A percentile compares a stretch with the other conserved stretches of the same genome.
These are phyloP conservation scores for Cladochytrium replicatum DNA, from an alignment of 192 early-diverging fungal species.

Conservation along the genomic window DNA sequence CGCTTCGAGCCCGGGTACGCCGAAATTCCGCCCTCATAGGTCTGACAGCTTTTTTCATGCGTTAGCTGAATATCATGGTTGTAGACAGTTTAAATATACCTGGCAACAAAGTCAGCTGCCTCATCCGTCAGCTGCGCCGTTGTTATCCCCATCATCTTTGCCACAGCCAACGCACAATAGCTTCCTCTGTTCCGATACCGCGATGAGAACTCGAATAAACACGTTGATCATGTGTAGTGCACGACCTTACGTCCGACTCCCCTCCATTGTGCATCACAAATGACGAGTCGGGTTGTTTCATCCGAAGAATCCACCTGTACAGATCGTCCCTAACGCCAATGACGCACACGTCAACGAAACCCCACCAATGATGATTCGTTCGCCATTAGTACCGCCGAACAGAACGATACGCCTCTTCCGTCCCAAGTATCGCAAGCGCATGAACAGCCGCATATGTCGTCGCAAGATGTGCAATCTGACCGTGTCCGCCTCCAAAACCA, in stretches of 20 bases:
- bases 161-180: constrained; percentile 78
- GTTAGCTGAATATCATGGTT: neutral
- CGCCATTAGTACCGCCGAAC: constrained; percentile 44
- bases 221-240: constrained; percentile 12
- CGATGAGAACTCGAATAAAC: neutral
- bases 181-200: constrained; percentile 39
- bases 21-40: constrained; percentile 89
- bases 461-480: constrained; percentile 79
- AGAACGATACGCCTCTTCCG: constrained; percentile 52
- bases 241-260: constrained; percentile 86
- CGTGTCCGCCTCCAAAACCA: constrained; percentile 80
- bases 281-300: constrained; percentile 82
- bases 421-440: constrained; percentile 68
- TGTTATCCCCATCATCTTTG: constrained; percentile 70
- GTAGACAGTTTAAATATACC: constrained; percentile 16
- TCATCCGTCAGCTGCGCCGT: constrained; percentile 63
- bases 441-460: constrained; percentile 84
- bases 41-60: constrained; percentile 53
- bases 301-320: constrained; percentile 62
- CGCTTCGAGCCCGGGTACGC: constrained; percentile 72
- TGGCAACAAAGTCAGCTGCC: constrained; percentile 57
- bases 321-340: constrained; percentile 35
- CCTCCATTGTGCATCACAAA: constrained; percentile 87
- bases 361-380: too few species aligned
- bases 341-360: neutral